Evolutionary conservation across 768 basidiomycete genomes (phyloP), one percentile per base, ranked within the genome.

Genomic region (Amanita polypyramis): DNA sequence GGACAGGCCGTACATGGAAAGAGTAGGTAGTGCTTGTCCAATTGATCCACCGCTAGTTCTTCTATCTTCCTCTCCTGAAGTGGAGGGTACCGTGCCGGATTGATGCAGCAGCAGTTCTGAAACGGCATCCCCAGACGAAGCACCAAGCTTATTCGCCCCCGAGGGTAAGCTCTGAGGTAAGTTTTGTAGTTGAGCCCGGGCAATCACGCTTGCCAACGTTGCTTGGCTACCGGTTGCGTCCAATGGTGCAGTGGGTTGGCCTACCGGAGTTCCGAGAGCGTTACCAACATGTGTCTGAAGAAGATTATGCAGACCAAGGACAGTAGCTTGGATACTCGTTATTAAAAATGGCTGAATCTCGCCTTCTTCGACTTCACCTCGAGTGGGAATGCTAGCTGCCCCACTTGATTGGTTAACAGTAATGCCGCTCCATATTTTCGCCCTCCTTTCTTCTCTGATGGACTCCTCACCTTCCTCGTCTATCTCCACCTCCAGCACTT

Each of bases 1-100:
- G 1, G 84, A 85, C 35, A 87, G 67, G 27, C 83, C 84, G 45
- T 82, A 82, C 58, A 80, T 70, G 2, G 82, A 81, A 43, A 85
- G 55, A 1, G 78, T 69, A 19, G 75, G 60, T 23, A 65, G 51
- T 15, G 53, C 29, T 30, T 52, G 34, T 27, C 45, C 29, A 41
- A 12, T 19, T 27, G 23, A 23, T 20, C 39, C 47, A 11, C 21
- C 32, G 19, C 14, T 29, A 27, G 20, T 29, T 38, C 5, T 29
- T 9, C 8, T 27, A 12, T 7, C 25, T 17, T 37, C 9, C 23
- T 32, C 30, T 29, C 42, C 34, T n/a, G 43, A 30, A n/a, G 12
- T 12, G 17, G 49, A 19, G 20, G 20, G 14, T 20, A 14, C 14
- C 12, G 30, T 20, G n/a, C 47, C 15, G 29, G 32, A n/a, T 12